Evolutionary conservation across 2,329 filamentous ascomycete species (phyloP).

Genomic region (Trichoderma harzianum): DNA sequence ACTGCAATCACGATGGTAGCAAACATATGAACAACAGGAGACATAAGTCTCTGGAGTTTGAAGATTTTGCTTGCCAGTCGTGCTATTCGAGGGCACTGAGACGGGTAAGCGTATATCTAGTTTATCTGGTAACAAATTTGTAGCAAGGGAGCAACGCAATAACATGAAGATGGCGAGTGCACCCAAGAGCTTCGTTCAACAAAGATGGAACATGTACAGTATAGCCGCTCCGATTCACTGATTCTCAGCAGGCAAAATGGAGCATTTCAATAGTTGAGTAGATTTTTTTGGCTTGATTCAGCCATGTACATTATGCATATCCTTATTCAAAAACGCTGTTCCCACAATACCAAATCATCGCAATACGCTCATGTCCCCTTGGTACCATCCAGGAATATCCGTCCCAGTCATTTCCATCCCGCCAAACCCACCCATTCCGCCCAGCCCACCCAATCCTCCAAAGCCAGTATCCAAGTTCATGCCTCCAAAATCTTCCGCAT

Average conservation of each 20-base stretch:
- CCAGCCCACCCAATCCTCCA: neutral
- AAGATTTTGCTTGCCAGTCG: neutral
- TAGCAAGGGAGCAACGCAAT: neutral
- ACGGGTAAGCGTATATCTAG: neutral
- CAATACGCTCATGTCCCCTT: neutral
- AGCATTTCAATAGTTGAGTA: neutral
- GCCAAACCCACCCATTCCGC: neutral
- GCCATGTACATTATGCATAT: neutral
- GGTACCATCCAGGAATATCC: slow-evolving; percentile 6
- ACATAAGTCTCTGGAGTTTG: neutral
- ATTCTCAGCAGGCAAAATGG: neutral
- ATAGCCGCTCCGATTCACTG: neutral
- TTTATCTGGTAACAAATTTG: neutral
- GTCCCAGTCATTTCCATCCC: neutral
- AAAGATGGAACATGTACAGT: neutral
- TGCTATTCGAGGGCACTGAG: neutral
- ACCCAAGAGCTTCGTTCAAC: neutral
- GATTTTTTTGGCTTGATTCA: neutral
- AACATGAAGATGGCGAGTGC: neutral
- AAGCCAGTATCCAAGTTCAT: neutral
- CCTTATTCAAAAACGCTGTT: neutral
- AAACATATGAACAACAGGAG: neutral
- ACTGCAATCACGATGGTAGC: neutral
- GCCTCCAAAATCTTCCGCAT: slow-evolving; percentile 6
- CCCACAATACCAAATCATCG: neutral